Evolutionary conservation across 2,329 filamentous ascomycete species (phyloP), one percentile per base, ranked within the genome.

Genomic region (Gaeumannomyces sp.): DNA sequence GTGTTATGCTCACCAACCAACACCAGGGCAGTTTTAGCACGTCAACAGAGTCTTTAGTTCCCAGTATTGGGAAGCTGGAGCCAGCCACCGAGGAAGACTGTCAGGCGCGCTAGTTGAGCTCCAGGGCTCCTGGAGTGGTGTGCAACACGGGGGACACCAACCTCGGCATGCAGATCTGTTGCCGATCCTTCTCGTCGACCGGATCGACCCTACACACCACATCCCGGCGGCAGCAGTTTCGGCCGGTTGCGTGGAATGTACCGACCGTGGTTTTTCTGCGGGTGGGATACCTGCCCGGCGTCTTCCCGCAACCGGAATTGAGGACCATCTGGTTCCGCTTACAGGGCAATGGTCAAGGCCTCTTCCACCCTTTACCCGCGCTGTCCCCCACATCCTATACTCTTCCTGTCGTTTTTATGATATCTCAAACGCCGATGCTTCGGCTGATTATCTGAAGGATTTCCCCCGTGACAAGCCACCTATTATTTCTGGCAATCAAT

Each of bases 261-360:
- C 45, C 22, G 3, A 11, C 22, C 45, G 7, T 2, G 19, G 45
- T 4, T 25, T 5, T 22, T 53, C 45, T 25, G 45, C n/a, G 45
- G n/a, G 8, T 11, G 14, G 7, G 22, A n/a, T 11, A 53, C 8
- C 6, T 59, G 57, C 11, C 14, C 57, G 57, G 25, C 13, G 13
- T 31, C 31, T 31, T 38, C 59, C 59, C 59, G 31, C 59, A 60
- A 60, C 31, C 59, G 31, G 59, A 60, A 25, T 8, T 14, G 16
- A 60, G 28, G 59, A 60, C 31, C 29, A 2, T 60, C 31, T 60
- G 59, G 59, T 25, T 60, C 59, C 59, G 59, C 19, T 25, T 10
- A 14, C 7, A 13, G 45, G 45, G 22, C n/a, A 8, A 53, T 53
- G 22, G 8, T 11, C 45, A 4, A 19, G 19, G 45, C 45, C 45